Base-by-base conservation (phyloP, 345 rosid genomes). In the Limnanthes douglasii region DNA sequence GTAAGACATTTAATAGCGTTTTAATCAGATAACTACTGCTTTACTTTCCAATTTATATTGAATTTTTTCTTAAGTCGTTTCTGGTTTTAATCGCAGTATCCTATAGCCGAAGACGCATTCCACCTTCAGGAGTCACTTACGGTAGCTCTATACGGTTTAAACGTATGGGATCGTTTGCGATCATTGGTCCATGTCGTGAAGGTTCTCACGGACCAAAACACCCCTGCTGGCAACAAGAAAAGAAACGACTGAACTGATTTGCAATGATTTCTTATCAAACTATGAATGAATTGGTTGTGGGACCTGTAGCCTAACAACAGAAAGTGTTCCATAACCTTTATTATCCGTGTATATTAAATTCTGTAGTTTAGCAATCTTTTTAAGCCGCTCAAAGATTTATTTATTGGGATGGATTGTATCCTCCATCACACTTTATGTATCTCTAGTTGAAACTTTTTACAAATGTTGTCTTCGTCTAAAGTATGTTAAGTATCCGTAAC, bases 91-190 rank as follows among this genome's bases (percentile, higher is more conserved):
- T 10, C 15, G 11, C 53, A 90, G 98, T 90, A 90, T 48, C 98
- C 98, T 8, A 53, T 80, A 23, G 81, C 82, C 4, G 96, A 75
- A 66, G 75, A 78, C 8, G 93, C 78, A 32, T 80, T 90, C 6
- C 78, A 80, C 61, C 80, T 90, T 47, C 96, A 90, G 53, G 73
- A 68, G 57, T 80, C 82, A 1, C 74, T 84, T 11, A 94, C 84
- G 25, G 88, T 80, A 59, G 56, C 68, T 9, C 94, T 84, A 32
- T 90, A 84, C 28, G 92, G 96, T 18, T 57, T 77, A 71, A 84
- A 61, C 72, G 69, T 90, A 44, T 72, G 93, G 94, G 93, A 84
- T 41, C 75, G 93, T 8, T 46, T 84, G 41, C 65, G 78, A 54
- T 88, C 98, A 10, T 39, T 77, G 39, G 70, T 75, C 44, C 75